Percentiles rank a stretch among this genome's conserved stretches.
Evolutionary conservation across 2,329 filamentous ascomycete species (phyloP).

Genomic region (Penicillium verrucosum): DNA sequence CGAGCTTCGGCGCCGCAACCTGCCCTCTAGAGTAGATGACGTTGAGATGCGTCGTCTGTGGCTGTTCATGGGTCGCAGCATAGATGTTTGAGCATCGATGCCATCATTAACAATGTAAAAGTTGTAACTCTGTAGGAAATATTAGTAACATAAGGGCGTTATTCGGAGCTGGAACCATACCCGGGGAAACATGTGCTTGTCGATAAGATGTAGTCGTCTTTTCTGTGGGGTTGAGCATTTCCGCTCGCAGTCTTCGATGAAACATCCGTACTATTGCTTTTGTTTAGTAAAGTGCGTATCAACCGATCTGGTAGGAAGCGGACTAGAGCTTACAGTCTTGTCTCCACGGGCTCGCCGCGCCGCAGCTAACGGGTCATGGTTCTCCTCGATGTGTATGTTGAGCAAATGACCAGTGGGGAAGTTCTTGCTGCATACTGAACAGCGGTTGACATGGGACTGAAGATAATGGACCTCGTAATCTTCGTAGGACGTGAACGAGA

Average conservation of each 20-base stretch:
- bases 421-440: conserved; percentile 78
- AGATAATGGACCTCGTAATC: conserved; percentile 87
- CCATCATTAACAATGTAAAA: conserved; percentile 83
- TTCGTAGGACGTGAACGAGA: conserved; percentile 70
- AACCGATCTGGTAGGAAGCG: background rate
- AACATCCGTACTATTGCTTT: conserved; percentile 69
- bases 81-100: conserved; percentile 78
- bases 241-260: conserved; percentile 82
- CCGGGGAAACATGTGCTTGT: conserved; percentile 88
- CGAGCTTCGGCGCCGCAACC: conserved; percentile 32
- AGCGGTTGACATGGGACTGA: conserved; percentile 77
- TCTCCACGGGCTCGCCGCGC: conserved; percentile 75
- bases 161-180: conserved; percentile 28
- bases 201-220: conserved; percentile 80
- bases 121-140: conserved; percentile 64
- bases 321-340: conserved; percentile 63
- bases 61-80: conserved; percentile 55
- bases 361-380: conserved; percentile 76
- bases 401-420: conserved; percentile 82
- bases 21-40: conserved; percentile 33
- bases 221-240: conserved; percentile 82
- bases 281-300: background rate
- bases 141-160: background rate
- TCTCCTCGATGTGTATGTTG: conserved; percentile 81
- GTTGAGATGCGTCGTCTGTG: conserved; percentile 37